phyloP scores from a whole-genome alignment of 768 basidiomycete genomes.

The Mycena venus region DNA sequence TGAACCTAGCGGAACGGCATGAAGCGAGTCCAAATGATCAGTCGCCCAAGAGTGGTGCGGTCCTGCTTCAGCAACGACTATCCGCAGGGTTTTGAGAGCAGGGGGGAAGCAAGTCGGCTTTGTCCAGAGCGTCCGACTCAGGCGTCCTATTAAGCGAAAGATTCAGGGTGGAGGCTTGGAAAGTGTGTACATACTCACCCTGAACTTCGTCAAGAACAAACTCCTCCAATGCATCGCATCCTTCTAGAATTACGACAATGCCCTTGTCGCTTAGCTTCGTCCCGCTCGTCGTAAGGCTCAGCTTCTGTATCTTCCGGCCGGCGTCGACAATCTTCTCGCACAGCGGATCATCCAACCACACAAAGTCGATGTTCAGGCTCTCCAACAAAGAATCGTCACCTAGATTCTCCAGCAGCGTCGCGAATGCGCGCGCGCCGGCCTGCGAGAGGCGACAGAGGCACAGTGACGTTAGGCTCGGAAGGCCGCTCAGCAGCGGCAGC shows the following conservation, averaged over 20 bases:
- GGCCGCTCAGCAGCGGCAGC: conserved; percentile 44
- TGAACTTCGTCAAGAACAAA: conserved; percentile 51
- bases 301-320: conserved; percentile 43
- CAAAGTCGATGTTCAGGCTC: conserved; percentile 48
- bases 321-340: conserved; percentile 50
- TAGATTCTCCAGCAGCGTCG: conserved; percentile 38
- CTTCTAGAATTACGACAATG: conserved; percentile 47
- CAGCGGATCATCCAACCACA: conserved; percentile 55
- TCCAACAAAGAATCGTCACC: conserved; percentile 49
- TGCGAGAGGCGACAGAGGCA: conserved; percentile 51
- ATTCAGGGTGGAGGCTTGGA: not conserved
- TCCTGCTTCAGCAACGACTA: conserved; percentile 47
- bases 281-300: conserved; percentile 50
- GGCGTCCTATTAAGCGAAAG: conserved; percentile 42
- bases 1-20: conserved; percentile 42
- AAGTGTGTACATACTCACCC: conserved; percentile 40
- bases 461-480: conserved; percentile 43
- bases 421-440: conserved; percentile 47
- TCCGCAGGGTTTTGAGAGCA: conserved; percentile 41
- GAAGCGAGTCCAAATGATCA: conserved; percentile 52
- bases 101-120: conserved; percentile 44
- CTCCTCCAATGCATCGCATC: conserved; percentile 48
- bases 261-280: conserved; percentile 55
- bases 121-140: conserved; percentile 51
- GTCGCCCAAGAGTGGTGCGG: conserved; percentile 56